Percentiles rank a stretch among this genome's conserved stretches.
These are phyloP conservation scores for Kluyveromyces sp. DNA, from an alignment of 1,139 yeast species.

Conservation along the genomic window DNA sequence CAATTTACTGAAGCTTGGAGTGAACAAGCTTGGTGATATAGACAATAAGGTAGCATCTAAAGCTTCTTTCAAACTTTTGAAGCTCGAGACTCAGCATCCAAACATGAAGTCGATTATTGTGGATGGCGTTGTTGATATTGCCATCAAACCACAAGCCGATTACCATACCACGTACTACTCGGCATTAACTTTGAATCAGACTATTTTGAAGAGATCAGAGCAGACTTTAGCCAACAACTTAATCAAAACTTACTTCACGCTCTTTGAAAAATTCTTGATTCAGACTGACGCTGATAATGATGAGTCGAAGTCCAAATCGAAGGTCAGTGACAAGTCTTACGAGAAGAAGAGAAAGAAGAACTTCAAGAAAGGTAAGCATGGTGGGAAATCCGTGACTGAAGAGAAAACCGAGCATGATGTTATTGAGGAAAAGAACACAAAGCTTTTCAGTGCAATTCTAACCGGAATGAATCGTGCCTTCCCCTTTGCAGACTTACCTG, in stretches of 20 bases:
- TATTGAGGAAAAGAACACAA: constrained; percentile 76
- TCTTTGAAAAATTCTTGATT: constrained; percentile 75
- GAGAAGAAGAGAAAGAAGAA: constrained; percentile 48
- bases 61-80: constrained; percentile 73
- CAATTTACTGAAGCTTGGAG: constrained; percentile 78
- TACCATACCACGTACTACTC: constrained; percentile 88
- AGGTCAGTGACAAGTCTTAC: constrained; percentile 33
- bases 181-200: constrained; percentile 82
- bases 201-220: constrained; percentile 75
- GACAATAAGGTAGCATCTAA: constrained; percentile 89
- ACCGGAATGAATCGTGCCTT: constrained; percentile 96
- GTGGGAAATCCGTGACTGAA: constrained; percentile 69
- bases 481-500: constrained; percentile 79
- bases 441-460: constrained; percentile 80
- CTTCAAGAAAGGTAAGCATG: constrained; percentile 59
- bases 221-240: constrained; percentile 71
- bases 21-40: constrained; percentile 87
- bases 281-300: constrained; percentile 50
- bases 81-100: constrained; percentile 87
- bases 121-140: constrained; percentile 72
- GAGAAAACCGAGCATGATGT: constrained; percentile 64
- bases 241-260: constrained; percentile 75
- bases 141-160: constrained; percentile 70
- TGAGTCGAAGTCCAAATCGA: constrained; percentile 26
- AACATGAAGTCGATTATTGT: constrained; percentile 83